Conservation (phyloP, 306 rosid species). For the Rosa chinensis region DNA sequence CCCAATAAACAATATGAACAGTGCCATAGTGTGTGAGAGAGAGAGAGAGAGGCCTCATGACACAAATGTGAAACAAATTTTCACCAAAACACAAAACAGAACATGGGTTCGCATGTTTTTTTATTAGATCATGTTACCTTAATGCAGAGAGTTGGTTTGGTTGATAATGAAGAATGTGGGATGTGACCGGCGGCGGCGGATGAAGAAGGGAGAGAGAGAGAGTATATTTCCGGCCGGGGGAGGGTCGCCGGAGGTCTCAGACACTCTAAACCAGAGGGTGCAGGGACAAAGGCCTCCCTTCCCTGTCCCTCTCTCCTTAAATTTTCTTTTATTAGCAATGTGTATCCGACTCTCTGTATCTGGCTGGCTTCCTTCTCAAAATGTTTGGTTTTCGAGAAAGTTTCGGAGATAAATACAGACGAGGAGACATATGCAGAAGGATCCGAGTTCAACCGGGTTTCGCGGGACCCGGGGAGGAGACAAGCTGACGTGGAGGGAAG, state of each 20-base stretch:
- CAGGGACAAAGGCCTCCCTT: constrained; percentile 1
- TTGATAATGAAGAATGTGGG: not conserved
- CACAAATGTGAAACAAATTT: constrained; percentile 18
- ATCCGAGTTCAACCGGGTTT: not conserved
- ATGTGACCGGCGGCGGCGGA: not conserved
- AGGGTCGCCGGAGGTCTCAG: constrained; percentile 8
- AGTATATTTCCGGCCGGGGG: not conserved
- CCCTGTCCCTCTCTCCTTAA: not conserved
- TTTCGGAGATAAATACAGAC: constrained; percentile 8
- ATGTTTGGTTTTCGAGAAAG: constrained; percentile 12
- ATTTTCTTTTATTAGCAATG: not conserved
- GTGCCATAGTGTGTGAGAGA: constrained; percentile 15
- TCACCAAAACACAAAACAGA: not conserved
- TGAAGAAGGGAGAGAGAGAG: not conserved
- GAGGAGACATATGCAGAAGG: not conserved
- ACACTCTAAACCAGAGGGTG: not conserved
- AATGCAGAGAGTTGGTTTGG: not conserved
- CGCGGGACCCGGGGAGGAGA: not conserved
- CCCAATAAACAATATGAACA: not conserved
- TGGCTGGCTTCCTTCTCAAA: not conserved
- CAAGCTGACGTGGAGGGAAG: not conserved
- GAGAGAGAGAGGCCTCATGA: constrained; percentile 9
- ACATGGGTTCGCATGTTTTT: not conserved
- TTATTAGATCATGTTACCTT: not conserved
- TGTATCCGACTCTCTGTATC: not conserved